phyloP scores from a whole-genome alignment of 1,284 basidiomycete genomes.

The Ganoderma sinense region DNA sequence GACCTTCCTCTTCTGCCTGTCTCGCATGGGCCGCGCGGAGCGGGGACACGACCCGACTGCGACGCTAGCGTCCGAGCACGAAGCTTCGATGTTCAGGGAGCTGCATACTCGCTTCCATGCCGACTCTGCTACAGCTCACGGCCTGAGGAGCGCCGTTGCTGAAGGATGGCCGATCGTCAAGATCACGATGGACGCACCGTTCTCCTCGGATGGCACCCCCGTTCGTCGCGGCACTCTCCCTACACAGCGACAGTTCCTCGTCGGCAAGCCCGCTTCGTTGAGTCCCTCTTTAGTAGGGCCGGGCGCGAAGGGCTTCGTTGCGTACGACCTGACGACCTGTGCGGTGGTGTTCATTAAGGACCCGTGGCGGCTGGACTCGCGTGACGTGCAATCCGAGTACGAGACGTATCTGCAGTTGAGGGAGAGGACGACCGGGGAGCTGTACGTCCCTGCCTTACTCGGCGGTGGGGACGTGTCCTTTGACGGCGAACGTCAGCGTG shows the following conservation, averaged over 20 bases:
- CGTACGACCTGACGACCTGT: neutral
- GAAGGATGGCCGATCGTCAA: constrained; percentile 1
- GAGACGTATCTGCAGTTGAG: constrained; percentile 2
- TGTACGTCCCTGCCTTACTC: constrained; percentile 12
- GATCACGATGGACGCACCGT: constrained; percentile 2
- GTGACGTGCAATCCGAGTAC: neutral
- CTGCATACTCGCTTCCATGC: neutral
- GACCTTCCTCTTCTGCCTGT: neutral
- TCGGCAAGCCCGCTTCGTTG: constrained; percentile 1
- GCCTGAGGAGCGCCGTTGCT: neutral
- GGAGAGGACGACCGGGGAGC: neutral
- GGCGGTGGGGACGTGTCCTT: constrained; percentile 11
- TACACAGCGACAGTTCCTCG: constrained; percentile 1
- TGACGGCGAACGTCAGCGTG: neutral
- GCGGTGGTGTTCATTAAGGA: constrained; percentile 6
- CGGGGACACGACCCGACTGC: constrained; percentile 12
- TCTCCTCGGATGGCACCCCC: neutral
- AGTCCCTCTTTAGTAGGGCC: neutral
- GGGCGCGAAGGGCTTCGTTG: constrained; percentile 7
- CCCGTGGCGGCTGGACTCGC: constrained; percentile 6
- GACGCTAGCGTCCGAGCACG: neutral
- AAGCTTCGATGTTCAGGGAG: neutral
- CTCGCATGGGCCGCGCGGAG: neutral
- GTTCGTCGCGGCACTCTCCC: neutral
- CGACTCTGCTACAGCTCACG: neutral